Conservation (phyloP, 352 stramenopile genomes). For the Globisporangium camurandrum region DNA sequence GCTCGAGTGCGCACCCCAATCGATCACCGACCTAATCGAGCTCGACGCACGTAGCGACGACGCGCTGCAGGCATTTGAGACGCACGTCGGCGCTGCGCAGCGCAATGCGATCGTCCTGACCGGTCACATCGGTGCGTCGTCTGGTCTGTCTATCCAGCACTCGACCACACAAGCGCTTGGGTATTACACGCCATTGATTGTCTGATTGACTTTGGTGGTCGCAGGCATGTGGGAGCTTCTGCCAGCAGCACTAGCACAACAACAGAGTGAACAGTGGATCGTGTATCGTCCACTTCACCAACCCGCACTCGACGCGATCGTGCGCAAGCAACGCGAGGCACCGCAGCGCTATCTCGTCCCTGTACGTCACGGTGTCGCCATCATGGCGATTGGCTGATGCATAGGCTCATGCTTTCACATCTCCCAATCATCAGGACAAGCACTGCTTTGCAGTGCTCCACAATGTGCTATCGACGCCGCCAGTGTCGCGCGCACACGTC, state of each 20-base stretch:
- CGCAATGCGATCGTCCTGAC: constrained; percentile 31
- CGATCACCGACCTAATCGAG: constrained; percentile 12
- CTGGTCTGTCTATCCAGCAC: background rate
- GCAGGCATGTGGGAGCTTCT: constrained; percentile 50
- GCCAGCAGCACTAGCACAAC: constrained; percentile 24
- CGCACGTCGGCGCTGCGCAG: background rate
- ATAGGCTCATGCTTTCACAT: background rate
- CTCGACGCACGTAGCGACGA: constrained; percentile 1
- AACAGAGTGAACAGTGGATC: constrained; percentile 37
- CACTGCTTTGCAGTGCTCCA: constrained; percentile 33
- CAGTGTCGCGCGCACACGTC: constrained; percentile 16
- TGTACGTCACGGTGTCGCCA: constrained; percentile 18
- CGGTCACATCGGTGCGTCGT: constrained; percentile 29
- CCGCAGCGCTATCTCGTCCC: constrained; percentile 28
- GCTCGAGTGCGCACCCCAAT: constrained; percentile 9
- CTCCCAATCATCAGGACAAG: constrained; percentile 34
- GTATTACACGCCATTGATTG: background rate
- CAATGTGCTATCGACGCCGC: constrained; percentile 14
- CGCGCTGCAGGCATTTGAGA: constrained; percentile 2
- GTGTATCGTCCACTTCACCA: constrained; percentile 54
- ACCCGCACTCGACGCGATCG: constrained; percentile 24
- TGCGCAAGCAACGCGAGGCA: constrained; percentile 22
- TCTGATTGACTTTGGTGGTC: background rate
- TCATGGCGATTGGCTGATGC: background rate
- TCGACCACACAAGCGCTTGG: background rate